Base-by-base conservation (phyloP, 495 filamentous ascomycete species). In the Pseudotulostoma volvatum region DNA sequence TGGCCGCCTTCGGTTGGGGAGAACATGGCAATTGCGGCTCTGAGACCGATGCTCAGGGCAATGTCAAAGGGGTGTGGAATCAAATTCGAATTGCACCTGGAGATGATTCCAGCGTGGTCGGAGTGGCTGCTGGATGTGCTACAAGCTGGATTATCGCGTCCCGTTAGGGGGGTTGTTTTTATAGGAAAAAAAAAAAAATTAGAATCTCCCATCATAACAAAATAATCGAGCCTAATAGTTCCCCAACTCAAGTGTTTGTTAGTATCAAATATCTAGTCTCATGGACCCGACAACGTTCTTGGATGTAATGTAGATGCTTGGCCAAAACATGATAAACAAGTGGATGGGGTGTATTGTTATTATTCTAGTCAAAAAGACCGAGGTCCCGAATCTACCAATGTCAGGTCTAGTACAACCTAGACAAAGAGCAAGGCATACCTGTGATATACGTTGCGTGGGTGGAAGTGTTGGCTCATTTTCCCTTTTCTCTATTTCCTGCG, bases 21-120 rank as follows among this genome's bases (percentile, higher is more conserved):
- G 84, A 94, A 61, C 90, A 97, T 68, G 90, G 90, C 8, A 96
- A 96, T 57, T 96, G 90, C 55, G 90, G 90, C 9, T 66, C 72
- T 2, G 62, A 66, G 32, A 73, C 61, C 2, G 65, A 76, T 58
- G 46, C 56, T n/a, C 59, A 61, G 44, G 73, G 78, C 2, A 71
- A 81, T 52, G 72, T 81, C 21, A 76, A 74, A 33, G 79, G 68
- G 7, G 57, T 57, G 42, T 77, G 72, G 59, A 81, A 74, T 46
- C 49, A 68, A 11, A 68, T 84, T 47, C 61, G 63, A n/a, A 57
- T 71, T 31, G 53, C 64, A n/a, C 31, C 48, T 8, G 50, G 39
- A 7, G 45, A 44, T 1, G 30, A 36, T 4, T 38, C 34, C 7
- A 50, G 53, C 16, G 66, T 79, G 19, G 50, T 62, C 42, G 63